Percentiles rank a stretch among this genome's conserved stretches.
Evolutionary conservation across 257 asterid species (phyloP).

Genomic region (Plantago major): DNA sequence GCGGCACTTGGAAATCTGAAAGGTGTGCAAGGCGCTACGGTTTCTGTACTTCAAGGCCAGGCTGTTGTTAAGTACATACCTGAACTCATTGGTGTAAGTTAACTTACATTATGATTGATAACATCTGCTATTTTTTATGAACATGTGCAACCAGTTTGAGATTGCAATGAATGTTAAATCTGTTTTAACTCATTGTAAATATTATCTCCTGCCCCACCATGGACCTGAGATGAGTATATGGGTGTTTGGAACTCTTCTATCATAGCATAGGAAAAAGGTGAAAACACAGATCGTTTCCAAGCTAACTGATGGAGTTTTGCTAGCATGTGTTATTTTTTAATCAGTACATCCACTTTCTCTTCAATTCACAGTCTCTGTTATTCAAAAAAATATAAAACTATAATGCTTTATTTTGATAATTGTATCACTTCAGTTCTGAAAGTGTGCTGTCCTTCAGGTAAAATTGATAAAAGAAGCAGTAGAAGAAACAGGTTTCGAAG

Average conservation of each 20-base stretch:
- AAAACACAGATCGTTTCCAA: too few relatives aligned
- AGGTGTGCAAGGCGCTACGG: conserved; percentile 64
- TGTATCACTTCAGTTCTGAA: conserved; percentile 10
- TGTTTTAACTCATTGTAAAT: neutral
- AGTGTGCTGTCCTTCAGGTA: conserved; percentile 44
- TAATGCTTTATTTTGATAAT: neutral
- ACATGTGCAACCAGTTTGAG: too few relatives aligned
- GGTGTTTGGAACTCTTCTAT: neutral
- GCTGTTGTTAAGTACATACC: conserved; percentile 87
- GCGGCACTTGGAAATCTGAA: conserved; percentile 61
- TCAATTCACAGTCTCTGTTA: conserved; percentile 5
- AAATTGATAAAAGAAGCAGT: conserved; percentile 74
- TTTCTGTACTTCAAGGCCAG: conserved; percentile 90
- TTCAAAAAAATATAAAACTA: neutral
- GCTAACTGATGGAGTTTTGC: too few relatives aligned
- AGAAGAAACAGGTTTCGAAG: conserved; percentile 92
- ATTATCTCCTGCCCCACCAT: neutral
- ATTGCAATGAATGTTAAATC: neutral
- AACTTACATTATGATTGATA: conserved; percentile 16
- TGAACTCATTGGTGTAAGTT: conserved; percentile 57
- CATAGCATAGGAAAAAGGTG: too few relatives aligned
- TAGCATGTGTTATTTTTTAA: neutral
- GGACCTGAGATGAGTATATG: neutral
- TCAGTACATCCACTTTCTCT: conserved; percentile 1
- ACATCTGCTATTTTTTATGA: neutral